Conservation (phyloP, 306 rosid genomes). For the Sophora flavescens region DNA sequence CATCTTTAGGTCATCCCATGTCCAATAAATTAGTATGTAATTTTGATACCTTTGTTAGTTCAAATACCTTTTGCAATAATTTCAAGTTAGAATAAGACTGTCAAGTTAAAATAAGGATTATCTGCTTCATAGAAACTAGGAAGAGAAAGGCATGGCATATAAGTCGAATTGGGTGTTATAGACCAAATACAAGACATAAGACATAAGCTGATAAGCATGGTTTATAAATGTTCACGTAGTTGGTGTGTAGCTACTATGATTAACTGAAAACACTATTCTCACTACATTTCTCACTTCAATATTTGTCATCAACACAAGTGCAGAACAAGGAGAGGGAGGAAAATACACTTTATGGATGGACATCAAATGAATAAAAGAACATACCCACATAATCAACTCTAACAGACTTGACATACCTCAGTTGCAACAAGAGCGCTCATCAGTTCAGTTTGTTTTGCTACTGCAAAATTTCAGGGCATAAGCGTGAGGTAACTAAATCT, state of each 20-base stretch:
- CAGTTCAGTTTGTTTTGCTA: conserved; percentile 71
- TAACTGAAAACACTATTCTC: conserved; percentile 24
- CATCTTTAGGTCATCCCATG: conserved; percentile 5
- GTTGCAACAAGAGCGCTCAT: conserved; percentile 83
- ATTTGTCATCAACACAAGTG: conserved; percentile 19
- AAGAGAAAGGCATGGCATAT: conserved; percentile 15
- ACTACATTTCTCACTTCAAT: conserved; percentile 28
- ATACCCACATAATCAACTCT: conserved; percentile 25
- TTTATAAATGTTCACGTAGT: neutral
- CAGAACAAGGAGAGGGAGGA: conserved; percentile 16
- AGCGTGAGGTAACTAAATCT: conserved; percentile 32
- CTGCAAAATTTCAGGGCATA: conserved; percentile 63
- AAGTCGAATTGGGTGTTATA: conserved; percentile 7
- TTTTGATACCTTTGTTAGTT: no score
- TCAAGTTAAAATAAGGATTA: conserved; percentile 7
- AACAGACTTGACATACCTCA: conserved; percentile 71
- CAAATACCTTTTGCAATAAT: no score
- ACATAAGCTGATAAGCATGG: neutral
- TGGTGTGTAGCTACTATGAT: conserved; percentile 13
- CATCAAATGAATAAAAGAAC: conserved; percentile 1
- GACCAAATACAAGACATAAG: conserved; percentile 22
- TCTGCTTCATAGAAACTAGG: neutral
- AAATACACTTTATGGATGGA: conserved; percentile 23
- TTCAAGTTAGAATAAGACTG: neutral
- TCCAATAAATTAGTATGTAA: neutral